Evolutionary conservation across 1,284 basidiomycete genomes (phyloP).

Genomic region (Ceratobasidium papillatum): DNA sequence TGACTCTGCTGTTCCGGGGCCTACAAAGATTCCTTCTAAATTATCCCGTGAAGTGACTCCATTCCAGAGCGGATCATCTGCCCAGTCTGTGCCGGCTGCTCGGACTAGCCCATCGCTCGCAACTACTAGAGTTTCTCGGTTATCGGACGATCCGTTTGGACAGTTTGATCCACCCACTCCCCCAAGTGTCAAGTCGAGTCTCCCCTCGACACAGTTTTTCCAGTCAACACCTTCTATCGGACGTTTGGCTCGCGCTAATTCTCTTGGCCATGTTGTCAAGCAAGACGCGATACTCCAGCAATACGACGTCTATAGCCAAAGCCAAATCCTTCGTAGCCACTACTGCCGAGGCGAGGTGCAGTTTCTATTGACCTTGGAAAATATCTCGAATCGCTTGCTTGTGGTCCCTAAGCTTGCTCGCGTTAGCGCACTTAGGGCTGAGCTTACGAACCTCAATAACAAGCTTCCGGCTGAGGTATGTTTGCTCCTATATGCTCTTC

Average conservation of each 20-base stretch:
- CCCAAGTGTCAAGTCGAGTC: conserved; percentile 44
- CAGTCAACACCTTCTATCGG: conserved; percentile 58
- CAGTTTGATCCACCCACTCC: conserved; percentile 63
- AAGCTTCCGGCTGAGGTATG: conserved; percentile 91
- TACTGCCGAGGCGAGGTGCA: conserved; percentile 94
- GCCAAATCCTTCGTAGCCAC: conserved; percentile 81
- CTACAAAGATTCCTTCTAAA: conserved; percentile 29
- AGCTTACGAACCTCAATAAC: conserved; percentile 95
- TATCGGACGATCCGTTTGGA: conserved; percentile 74
- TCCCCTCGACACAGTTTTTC: conserved; percentile 46
- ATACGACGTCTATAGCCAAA: conserved; percentile 74
- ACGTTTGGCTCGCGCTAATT: conserved; percentile 65
- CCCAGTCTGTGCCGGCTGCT: conserved; percentile 59
- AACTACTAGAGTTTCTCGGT: conserved; percentile 57
- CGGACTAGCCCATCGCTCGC: conserved; percentile 76
- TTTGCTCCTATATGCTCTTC: conserved; percentile 42
- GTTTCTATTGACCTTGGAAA: conserved; percentile 89
- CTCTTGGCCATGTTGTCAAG: conserved; percentile 60
- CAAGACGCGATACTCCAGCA: conserved; percentile 64
- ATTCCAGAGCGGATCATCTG: conserved; percentile 28
- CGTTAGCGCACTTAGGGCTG: conserved; percentile 93
- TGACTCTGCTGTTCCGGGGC: conserved; percentile 37
- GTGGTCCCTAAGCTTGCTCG: conserved; percentile 94
- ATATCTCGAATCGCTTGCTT: conserved; percentile 90
- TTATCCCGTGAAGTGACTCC: conserved; percentile 43